Conservation (phyloP, 2,329 filamentous ascomycete species). For the Diatrype stigma region DNA sequence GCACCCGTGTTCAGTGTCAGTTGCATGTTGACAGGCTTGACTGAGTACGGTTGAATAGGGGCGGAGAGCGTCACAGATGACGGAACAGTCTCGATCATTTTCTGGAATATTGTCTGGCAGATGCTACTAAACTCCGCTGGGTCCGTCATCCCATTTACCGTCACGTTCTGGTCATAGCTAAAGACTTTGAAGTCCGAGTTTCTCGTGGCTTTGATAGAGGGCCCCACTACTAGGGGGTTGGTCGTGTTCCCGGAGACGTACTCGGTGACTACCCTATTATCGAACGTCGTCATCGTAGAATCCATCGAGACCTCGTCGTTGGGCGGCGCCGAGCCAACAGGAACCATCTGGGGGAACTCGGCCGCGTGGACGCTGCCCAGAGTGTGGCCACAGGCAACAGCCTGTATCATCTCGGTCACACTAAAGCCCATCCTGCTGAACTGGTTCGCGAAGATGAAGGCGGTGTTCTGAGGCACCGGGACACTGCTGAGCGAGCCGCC, state of each 20-base stretch:
- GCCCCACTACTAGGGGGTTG: constrained; percentile 52
- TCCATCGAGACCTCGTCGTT: constrained; percentile 46
- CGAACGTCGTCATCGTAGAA: constrained; percentile 44
- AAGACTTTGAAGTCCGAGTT: constrained; percentile 56
- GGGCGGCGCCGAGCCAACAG: constrained; percentile 34
- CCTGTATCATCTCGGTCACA: constrained; percentile 53
- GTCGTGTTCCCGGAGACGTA: constrained; percentile 50
- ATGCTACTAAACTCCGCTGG: constrained; percentile 39
- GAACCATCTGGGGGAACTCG: constrained; percentile 51
- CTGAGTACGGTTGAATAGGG: constrained; percentile 50
- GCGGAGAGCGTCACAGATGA: constrained; percentile 45
- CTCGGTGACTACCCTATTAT: constrained; percentile 54
- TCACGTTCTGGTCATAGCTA: constrained; percentile 51
- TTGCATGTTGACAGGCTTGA: constrained; percentile 57
- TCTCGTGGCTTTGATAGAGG: constrained; percentile 38
- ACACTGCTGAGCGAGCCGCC: constrained; percentile 45
- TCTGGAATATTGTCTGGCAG: constrained; percentile 50
- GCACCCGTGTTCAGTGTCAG: constrained; percentile 48
- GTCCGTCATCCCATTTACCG: constrained; percentile 44
- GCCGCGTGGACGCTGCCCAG: constrained; percentile 54
- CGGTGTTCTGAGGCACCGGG: constrained; percentile 53
- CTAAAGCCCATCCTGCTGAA: constrained; percentile 57
- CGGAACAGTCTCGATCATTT: constrained; percentile 60
- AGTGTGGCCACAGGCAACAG: constrained; percentile 58
- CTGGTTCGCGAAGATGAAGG: constrained; percentile 47